Evolutionary conservation across 139 green algal species (phyloP).

Genomic region (Penium margaritaceum): DNA sequence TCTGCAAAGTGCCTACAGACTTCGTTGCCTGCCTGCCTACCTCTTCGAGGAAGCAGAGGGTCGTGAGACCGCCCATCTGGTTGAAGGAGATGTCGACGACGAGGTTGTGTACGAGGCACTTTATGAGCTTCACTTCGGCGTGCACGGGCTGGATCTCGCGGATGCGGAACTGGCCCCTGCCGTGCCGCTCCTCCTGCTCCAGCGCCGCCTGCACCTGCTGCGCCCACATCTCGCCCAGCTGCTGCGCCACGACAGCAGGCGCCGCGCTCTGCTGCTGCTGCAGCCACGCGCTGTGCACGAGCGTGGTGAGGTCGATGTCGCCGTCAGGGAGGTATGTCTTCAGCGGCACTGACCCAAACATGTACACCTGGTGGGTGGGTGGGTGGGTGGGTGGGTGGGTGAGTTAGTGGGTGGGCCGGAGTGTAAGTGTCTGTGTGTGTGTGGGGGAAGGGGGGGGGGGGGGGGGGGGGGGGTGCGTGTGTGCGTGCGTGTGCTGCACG

Average conservation of each 20-base stretch:
- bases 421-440: no score
- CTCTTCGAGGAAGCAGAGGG: conserved; percentile 83
- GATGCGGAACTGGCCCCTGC: conserved; percentile 58
- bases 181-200: conserved; percentile 61
- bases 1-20: no score
- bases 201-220: conserved; percentile 50
- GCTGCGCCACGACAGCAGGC: conserved; percentile 60
- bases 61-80: conserved; percentile 80
- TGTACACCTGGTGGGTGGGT: no score
- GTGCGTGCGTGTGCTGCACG: no score
- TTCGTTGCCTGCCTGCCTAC: no score
- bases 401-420: no score
- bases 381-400: no score
- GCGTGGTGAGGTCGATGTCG: conserved; percentile 89
- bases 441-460: no score
- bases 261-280: no score
- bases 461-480: no score
- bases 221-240: conserved; percentile 44
- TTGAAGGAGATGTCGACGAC: conserved; percentile 96
- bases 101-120: conserved; percentile 87
- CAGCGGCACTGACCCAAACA: conserved; percentile 91
- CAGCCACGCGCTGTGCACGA: no score
- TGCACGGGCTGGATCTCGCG: conserved; percentile 75
- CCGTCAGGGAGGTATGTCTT: conserved; percentile 89
- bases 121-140: conserved; percentile 84